Conservation (phyloP, 306 rosid genomes). For the Erythrophleum fordii region DNA sequence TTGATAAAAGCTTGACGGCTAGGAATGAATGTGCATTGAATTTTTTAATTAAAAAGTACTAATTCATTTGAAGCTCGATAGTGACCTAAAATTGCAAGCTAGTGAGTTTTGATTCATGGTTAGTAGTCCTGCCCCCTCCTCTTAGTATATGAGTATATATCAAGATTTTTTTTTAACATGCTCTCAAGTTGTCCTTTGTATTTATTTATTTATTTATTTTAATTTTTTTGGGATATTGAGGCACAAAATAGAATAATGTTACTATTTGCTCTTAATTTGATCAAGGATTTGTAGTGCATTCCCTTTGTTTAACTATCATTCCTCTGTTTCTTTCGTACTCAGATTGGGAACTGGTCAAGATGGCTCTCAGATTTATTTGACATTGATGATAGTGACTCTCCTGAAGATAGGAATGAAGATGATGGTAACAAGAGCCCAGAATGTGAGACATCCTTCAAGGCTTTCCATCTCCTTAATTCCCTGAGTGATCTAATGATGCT, state of each 20-base stretch:
- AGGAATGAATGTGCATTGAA: not conserved
- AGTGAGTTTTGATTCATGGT: conserved; percentile 1
- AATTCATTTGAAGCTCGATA: not conserved
- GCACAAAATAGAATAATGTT: not conserved
- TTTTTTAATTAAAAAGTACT: not conserved
- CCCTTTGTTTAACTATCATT: conserved; percentile 32
- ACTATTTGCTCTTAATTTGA: conserved; percentile 20
- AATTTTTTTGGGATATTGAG: not conserved
- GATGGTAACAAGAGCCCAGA: conserved; percentile 42
- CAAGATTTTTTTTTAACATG: not conserved
- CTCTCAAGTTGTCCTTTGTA: not conserved
- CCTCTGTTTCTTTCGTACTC: conserved; percentile 36
- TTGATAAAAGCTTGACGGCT: not conserved
- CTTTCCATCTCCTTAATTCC: conserved; percentile 75
- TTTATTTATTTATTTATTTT: not conserved
- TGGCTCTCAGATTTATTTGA: conserved; percentile 86
- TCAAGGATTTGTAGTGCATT: conserved; percentile 30
- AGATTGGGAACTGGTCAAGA: conserved; percentile 93
- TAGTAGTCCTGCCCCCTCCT: not conserved
- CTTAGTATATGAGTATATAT: not conserved
- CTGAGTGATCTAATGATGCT: conserved; percentile 95
- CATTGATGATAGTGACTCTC: conserved; percentile 70
- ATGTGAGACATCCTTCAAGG: conserved; percentile 62
- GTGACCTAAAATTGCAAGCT: conserved; percentile 1
- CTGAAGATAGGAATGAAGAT: conserved; percentile 49